Evolutionary conservation across 192 early-diverging fungal species (phyloP), one percentile per base, ranked within the genome.

Genomic region (Dissophora globulifera): DNA sequence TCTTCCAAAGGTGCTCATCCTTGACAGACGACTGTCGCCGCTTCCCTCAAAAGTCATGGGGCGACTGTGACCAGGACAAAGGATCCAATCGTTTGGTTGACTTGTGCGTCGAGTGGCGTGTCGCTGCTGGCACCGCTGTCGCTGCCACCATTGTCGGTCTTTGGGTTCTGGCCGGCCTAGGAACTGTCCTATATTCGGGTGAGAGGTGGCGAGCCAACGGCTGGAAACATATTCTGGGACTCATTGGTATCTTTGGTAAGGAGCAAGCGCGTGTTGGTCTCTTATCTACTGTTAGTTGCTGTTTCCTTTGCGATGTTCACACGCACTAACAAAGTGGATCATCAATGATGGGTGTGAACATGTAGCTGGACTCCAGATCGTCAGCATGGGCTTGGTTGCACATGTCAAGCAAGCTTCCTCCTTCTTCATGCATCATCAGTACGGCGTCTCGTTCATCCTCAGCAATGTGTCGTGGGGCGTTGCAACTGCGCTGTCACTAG

Each of bases 61-160:
- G 72, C 19, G 72, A 76, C n/a, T 76, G 72, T 57, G 72, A 76
- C 33, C 62, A 76, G 10, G 72, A 76, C 38, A 61, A 66, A 31
- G 57, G 46, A 6, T 57, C 53, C 13, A 43, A 22, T 22, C 61
- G 62, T 22, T 65, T 62, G 70, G 72, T 76, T n/a, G 67, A 67
- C 52, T 29, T 76, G 25, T 76, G 72, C 22, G 17, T 43, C 13
- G 72, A 76, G 22, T 76, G 72, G 72, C 72, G 72, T 19, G 45
- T 62, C 19, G 72, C 72, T 43, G 63, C 63, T 10, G 72, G 58
- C 2, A 4, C 57, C 19, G 23, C 56, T 8, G 31, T 76, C 22
- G 33, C 40, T 0, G 57, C 62, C 12, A 32, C 72, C 1, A 45
- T 76, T 46, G 45, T 66, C 0, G 72, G 72, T 5, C 63, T 76